Evolutionary conservation across 768 basidiomycete species (phyloP), one percentile per base, ranked within the genome.

Genomic region (Mycena filopes): DNA sequence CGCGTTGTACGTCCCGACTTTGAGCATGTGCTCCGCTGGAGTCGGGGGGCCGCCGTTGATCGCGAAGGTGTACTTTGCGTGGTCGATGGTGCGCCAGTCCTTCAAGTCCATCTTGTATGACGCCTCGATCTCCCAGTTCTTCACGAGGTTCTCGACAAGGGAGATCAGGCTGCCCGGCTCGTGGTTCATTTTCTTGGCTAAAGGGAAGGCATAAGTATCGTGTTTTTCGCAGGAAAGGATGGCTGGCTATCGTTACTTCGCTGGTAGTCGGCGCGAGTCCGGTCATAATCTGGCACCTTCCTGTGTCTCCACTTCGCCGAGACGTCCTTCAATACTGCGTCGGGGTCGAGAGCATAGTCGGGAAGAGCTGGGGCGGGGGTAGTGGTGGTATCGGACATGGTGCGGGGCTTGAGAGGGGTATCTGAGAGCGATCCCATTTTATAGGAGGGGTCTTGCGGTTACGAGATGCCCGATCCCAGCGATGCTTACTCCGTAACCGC

Each of bases 81-180:
- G 65, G 55, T 69, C 68, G 60, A 69, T 49, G 3, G 68, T 69
- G 54, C 68, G 68, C 68, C 68, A 69, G n/a, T 69, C 68, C 28
- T 59, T 57, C 18, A 63, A 41, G 45, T 65, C 53, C 16, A 55
- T 8, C 65, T 69, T 69, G 57, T 69, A 66, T 25, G 68, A 69
- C 16, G 63, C 62, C 43, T 69, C 68, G 57, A 69, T 66, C 25
- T 69, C 68, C 68, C 68, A 69, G 49, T 69, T 69, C 61, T 69
- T 69, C 55, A 69, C 68, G 18, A 69, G 68, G 58, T 69, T 69
- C 57, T 69, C 68, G 68, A 69, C 68, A n/a, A 69, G 41, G 42
- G 55, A 63, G 13, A 58, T 57, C 23, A 69, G 36, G 43, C 60
- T 65, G 26, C 57, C 60, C 15, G 64, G 60, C 53, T 57, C 56